Percentiles rank a stretch among this genome's conserved stretches.
These are phyloP conservation scores for Aspergillus melleus DNA, from an alignment of 2,329 filamentous ascomycete species.

Conservation along the genomic window DNA sequence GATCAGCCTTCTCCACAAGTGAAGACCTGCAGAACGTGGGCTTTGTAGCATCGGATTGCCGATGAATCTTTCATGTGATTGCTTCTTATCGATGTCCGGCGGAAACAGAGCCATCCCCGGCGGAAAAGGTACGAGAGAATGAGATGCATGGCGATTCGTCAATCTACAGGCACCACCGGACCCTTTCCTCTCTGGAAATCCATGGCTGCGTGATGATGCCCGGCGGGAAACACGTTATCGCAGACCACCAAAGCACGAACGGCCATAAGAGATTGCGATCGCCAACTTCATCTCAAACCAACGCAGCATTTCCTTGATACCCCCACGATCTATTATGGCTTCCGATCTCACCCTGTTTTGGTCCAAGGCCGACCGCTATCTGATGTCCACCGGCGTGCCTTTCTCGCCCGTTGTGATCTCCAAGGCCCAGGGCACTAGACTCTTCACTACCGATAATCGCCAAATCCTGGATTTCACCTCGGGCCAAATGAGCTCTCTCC, in stretches of 20 bases:
- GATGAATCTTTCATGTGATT: no score
- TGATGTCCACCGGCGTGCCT: constrained; percentile 46
- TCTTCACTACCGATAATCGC: constrained; percentile 47
- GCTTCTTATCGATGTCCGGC: no score
- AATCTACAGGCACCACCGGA: no score
- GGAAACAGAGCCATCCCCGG: no score
- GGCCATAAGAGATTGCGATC: background rate
- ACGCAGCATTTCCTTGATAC: background rate
- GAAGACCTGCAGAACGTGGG: no score
- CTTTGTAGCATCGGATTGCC: no score
- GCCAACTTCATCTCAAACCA: background rate
- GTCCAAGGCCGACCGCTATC: constrained; percentile 40
- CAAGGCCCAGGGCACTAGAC: constrained; percentile 45
- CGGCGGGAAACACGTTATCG: no score
- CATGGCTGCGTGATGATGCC: no score
- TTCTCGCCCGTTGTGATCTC: constrained; percentile 45
- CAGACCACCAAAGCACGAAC: background rate
- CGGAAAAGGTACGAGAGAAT: no score
- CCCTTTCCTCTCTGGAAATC: no score
- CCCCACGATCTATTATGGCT: background rate
- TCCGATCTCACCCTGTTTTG: constrained; percentile 27
- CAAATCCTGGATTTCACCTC: constrained; percentile 61
- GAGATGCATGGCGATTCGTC: no score
- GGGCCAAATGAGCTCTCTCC: constrained; percentile 60
- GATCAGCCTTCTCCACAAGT: no score